Percentiles rank a stretch among this genome's conserved stretches.
Conservation (phyloP, 306 rosid genomes). For the Quercus cerris region DNA sequence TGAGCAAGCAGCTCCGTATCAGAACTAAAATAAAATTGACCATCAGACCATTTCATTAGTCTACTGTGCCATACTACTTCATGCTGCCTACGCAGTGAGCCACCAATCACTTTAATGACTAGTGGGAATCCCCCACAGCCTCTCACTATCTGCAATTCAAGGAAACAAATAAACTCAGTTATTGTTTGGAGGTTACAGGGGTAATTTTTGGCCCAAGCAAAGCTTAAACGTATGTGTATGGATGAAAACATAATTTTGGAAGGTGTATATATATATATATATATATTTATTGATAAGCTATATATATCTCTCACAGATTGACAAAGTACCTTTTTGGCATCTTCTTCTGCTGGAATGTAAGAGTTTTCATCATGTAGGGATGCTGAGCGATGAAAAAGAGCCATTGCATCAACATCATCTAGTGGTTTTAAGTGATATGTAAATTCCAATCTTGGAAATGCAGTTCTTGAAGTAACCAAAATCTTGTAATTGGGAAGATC, state of each 20-base stretch:
- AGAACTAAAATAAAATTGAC: constrained; percentile 40
- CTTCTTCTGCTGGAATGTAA: constrained; percentile 20
- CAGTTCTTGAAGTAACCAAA: constrained; percentile 59
- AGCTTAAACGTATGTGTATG: no score
- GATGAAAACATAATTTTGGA: no score
- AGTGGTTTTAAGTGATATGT: constrained; percentile 29
- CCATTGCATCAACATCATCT: constrained; percentile 32
- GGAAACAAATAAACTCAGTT: constrained; percentile 6
- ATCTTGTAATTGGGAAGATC: constrained; percentile 41
- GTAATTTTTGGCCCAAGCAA: background rate
- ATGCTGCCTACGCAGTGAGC: constrained; percentile 37
- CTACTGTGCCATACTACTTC: constrained; percentile 34
- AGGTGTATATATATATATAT: no score
- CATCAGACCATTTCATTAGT: constrained; percentile 28
- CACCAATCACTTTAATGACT: constrained; percentile 41
- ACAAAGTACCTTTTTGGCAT: constrained; percentile 36
- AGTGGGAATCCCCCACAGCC: constrained; percentile 54
- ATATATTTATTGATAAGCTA: no score
- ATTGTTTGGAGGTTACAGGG: background rate
- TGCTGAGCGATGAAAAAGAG: constrained; percentile 48
- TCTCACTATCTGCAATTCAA: constrained; percentile 45
- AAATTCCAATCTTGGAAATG: constrained; percentile 25
- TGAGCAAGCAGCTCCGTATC: constrained; percentile 26
- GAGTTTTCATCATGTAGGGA: constrained; percentile 13
- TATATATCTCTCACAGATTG: background rate